These are phyloP conservation scores for Persicaria tinctoria DNA, from an alignment of 148 eudicot species.

Conservation along the genomic window DNA sequence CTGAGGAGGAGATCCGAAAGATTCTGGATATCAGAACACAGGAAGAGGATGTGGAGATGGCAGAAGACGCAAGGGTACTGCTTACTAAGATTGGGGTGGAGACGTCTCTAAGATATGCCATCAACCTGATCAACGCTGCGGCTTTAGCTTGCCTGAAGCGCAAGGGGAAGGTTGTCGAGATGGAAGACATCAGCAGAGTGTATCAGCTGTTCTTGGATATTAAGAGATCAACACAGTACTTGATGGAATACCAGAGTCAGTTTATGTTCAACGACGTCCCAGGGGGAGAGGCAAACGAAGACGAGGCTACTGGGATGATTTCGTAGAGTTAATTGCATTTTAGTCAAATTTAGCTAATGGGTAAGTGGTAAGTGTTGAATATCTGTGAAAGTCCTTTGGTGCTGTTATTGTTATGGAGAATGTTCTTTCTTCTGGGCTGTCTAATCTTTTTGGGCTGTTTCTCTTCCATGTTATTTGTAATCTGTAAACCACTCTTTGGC, in stretches of 20 bases:
- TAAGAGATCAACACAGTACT: constrained; percentile 90
- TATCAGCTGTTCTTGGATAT: constrained; percentile 81
- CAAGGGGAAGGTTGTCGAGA: constrained; percentile 77
- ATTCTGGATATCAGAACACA: constrained; percentile 80
- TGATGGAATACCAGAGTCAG: constrained; percentile 91
- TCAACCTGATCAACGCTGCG: constrained; percentile 69
- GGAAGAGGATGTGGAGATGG: constrained; percentile 94
- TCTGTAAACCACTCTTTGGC: neutral
- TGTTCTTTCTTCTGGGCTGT: neutral
- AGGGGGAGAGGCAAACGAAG: constrained; percentile 39
- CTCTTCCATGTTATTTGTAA: neutral
- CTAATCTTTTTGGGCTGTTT: neutral
- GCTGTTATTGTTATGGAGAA: constrained; percentile 1
- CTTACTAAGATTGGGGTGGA: constrained; percentile 83
- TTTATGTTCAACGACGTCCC: constrained; percentile 84
- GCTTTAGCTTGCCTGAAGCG: constrained; percentile 84
- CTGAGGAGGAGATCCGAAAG: constrained; percentile 73
- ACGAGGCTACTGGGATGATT: constrained; percentile 38
- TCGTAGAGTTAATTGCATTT: constrained; percentile 14
- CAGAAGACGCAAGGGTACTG: constrained; percentile 73
- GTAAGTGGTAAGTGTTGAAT: neutral
- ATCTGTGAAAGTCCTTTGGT: neutral
- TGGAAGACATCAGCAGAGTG: constrained; percentile 87
- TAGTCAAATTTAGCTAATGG: neutral
- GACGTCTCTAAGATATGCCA: constrained; percentile 84